These are phyloP conservation scores for Suillus tomentosus DNA, from an alignment of 768 basidiomycete genomes.

Conservation along the genomic window DNA sequence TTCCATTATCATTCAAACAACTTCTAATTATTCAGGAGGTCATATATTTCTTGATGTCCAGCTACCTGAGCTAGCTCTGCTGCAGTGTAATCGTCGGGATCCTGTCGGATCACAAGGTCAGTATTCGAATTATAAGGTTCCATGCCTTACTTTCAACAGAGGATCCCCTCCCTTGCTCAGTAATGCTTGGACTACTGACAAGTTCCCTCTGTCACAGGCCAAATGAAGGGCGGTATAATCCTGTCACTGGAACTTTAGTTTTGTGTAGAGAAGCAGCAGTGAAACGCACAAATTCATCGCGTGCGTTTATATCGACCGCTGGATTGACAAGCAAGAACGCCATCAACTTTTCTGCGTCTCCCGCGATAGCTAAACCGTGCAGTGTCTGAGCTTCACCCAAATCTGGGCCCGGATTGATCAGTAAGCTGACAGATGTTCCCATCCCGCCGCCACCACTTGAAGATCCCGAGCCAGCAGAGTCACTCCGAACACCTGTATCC, in stretches of 20 bases:
- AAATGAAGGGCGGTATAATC: slow-evolving; percentile 89
- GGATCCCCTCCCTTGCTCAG: slow-evolving; percentile 65
- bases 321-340: slow-evolving; percentile 45
- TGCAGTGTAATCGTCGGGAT: slow-evolving; percentile 65
- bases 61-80: slow-evolving; percentile 61
- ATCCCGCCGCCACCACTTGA: slow-evolving; percentile 43
- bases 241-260: slow-evolving; percentile 40
- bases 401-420: slow-evolving; percentile 42
- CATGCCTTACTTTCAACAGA: slow-evolving; percentile 55
- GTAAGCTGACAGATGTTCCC: slow-evolving; percentile 64
- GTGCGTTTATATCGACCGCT: slow-evolving; percentile 52
- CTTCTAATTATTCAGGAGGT: slow-evolving; percentile 25
- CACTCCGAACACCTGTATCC: slow-evolving; percentile 48
- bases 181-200: slow-evolving; percentile 56
- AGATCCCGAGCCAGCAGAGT: slow-evolving; percentile 35
- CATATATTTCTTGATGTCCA: slow-evolving; percentile 55
- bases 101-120: slow-evolving; percentile 42
- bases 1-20: slow-evolving; percentile 5
- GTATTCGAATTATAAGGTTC: slow-evolving; percentile 11
- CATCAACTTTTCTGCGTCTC: slow-evolving; percentile 49
- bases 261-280: background rate
- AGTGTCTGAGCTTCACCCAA: slow-evolving; percentile 44
- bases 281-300: slow-evolving; percentile 72
- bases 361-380: slow-evolving; percentile 65
- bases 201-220: slow-evolving; percentile 80